Conservation (phyloP, 495 filamentous ascomycete species). For the Penicillium turbatum region DNA sequence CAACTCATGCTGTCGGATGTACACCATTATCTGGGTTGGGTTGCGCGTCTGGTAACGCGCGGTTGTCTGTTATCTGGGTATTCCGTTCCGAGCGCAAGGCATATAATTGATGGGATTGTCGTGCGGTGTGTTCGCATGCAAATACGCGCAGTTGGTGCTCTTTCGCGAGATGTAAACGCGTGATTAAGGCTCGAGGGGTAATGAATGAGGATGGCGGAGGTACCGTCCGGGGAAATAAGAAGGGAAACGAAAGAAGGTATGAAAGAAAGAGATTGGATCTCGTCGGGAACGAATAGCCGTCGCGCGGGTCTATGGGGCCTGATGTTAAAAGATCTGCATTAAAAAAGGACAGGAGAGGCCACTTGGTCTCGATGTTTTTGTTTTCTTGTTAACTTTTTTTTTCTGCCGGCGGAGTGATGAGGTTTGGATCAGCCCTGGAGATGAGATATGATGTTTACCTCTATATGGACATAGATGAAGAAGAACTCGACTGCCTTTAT, state of each 20-base stretch:
- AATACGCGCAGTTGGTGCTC: not conserved
- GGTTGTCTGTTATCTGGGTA: not conserved
- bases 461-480: not conserved
- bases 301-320: not conserved
- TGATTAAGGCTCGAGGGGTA: not conserved
- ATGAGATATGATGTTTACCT: not conserved
- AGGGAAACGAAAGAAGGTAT: not conserved
- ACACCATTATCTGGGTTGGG: constrained; percentile 55
- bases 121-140: not conserved
- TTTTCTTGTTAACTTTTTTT: constrained; percentile 7
- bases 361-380: constrained; percentile 5
- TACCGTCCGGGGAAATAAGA: not conserved
- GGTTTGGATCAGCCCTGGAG: not conserved
- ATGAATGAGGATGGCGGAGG: not conserved
- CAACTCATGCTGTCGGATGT: constrained; percentile 87
- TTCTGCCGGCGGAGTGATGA: constrained; percentile 9
- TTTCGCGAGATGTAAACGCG: not conserved
- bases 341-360: constrained; percentile 2
- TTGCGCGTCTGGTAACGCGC: constrained; percentile 3
- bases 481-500: not conserved
- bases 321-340: not conserved
- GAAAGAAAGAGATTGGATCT: not conserved
- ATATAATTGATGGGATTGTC: not conserved
- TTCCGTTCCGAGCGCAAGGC: not conserved
- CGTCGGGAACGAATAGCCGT: not conserved